These are phyloP conservation scores for Closterium sp. DNA, from an alignment of 139 green algal species.

Conservation along the genomic window DNA sequence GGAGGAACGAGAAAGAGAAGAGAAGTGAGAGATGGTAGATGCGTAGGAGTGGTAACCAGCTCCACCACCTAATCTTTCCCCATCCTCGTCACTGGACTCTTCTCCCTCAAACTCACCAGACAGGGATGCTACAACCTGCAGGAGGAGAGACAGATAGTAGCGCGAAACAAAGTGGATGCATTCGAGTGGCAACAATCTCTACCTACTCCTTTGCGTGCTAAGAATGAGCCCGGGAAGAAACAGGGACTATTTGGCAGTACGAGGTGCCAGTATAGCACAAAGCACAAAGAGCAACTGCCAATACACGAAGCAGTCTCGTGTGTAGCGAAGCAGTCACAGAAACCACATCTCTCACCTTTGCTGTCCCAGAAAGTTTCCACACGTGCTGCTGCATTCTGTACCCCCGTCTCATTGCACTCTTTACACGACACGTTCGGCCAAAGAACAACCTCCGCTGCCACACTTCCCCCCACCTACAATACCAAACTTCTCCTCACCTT, in stretches of 20 bases:
- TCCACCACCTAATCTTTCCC: too few species aligned
- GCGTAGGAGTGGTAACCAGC: too few species aligned
- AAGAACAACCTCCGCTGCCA: not conserved
- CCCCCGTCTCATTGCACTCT: slow-evolving; percentile 18
- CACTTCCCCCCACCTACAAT: too few species aligned
- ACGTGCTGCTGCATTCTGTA: not conserved
- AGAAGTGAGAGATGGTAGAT: not conserved
- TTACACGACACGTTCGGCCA: not conserved
- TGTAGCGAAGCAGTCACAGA: not conserved
- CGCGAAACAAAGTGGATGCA: too few species aligned
- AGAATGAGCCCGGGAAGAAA: too few species aligned
- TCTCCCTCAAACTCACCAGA: not conserved
- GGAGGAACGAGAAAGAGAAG: not conserved
- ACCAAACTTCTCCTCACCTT: too few species aligned
- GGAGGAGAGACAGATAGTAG: not conserved
- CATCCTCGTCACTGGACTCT: not conserved
- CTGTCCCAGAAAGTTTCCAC: not conserved
- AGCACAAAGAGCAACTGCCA: too few species aligned
- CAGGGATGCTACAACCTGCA: not conserved
- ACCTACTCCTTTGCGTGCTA: too few species aligned
- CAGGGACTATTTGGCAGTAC: too few species aligned
- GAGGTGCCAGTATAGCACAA: too few species aligned
- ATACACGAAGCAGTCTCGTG: too few species aligned
- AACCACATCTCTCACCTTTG: not conserved
- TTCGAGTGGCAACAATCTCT: too few species aligned